Evolutionary conservation across 371 early-diverging fungal species (phyloP).

Genomic region (Conidiobolus incongruus): DNA sequence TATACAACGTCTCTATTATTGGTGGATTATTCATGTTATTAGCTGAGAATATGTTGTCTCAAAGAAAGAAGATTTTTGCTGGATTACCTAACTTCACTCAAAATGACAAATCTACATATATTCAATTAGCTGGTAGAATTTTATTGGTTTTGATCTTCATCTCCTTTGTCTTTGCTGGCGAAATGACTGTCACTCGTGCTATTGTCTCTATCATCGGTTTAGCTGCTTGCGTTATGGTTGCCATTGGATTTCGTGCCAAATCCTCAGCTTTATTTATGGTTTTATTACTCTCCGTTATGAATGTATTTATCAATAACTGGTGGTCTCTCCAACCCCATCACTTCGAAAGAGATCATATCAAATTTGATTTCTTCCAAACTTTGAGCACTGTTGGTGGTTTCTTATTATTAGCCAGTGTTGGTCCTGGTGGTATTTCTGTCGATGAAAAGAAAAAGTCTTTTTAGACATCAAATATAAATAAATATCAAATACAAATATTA

Average conservation of each 20-base stretch:
- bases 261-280: slow-evolving; percentile 83
- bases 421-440: slow-evolving; percentile 77
- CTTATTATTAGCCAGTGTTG: slow-evolving; percentile 70
- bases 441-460: slow-evolving; percentile 93
- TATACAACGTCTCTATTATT: slow-evolving; percentile 75
- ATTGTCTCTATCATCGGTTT: slow-evolving; percentile 49
- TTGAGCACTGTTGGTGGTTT: slow-evolving; percentile 89
- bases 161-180: slow-evolving; percentile 67
- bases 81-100: slow-evolving; percentile 69
- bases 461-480: slow-evolving; percentile 13
- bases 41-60: slow-evolving; percentile 32
- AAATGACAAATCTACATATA: slow-evolving; percentile 55
- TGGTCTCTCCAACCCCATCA: slow-evolving; percentile 71
- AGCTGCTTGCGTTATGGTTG: slow-evolving; percentile 82
- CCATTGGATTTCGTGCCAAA: slow-evolving; percentile 91
- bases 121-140: slow-evolving; percentile 78
- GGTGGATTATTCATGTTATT: slow-evolving; percentile 89
- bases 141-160: slow-evolving; percentile 78
- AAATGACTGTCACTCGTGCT: slow-evolving; percentile 42
- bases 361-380: slow-evolving; percentile 96
- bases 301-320: slow-evolving; percentile 87
- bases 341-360: slow-evolving; percentile 72
- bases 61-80: slow-evolving; percentile 56
- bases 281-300: slow-evolving; percentile 62
- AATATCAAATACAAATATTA: too few species aligned